Base-by-base conservation (phyloP, 352 stramenopile species). In the Phytophthora aleatoria region DNA sequence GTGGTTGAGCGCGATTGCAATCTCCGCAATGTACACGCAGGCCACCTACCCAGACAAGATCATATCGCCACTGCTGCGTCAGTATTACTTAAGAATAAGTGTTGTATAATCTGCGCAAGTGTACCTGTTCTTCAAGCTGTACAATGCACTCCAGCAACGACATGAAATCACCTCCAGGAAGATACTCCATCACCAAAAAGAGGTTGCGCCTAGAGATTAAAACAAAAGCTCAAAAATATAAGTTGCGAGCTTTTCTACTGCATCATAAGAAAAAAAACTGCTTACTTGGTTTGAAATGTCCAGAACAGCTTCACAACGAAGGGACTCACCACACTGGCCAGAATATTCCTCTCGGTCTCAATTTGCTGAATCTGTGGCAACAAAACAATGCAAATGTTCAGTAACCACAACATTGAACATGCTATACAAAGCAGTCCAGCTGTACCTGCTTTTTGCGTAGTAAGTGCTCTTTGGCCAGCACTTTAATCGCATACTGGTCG, bases 251-350 rank as follows among this genome's bases (percentile, higher is more conserved):
- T 20, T 20, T 20, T 20, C 20, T 20, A 20, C 16, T 56, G 13
- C 26, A 61, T 8, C 31, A 20, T 20, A 20, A 20, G 20, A 20
- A 20, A 20, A 20, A 49, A 30, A 5, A 69, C 45, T 56, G 77
- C 77, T 60, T 83, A 94, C 85, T 86, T 91, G 30, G 81, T 92
- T 74, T 97, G 90, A 57, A 97, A 97, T 5, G 87, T 93, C 81
- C 88, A 97, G 55, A 94, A 97, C 4, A 97, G 67, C 66, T 95
- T 96, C 16, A 97, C 91, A 27, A 97, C 88, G 48, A 97, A 97
- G 27, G 91, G 91, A 52, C 90, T 96, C 54, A 95, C 72, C 9
- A 96, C 87, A 52, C 72, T 90, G 11, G 91, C 83, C 55, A 97
- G 64, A 43, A 97, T 94, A 57, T 97, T 90, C 41, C 86, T 81